phyloP scores from a whole-genome alignment of 192 early-diverging fungal species.

The Radiomyces spectabilis region DNA sequence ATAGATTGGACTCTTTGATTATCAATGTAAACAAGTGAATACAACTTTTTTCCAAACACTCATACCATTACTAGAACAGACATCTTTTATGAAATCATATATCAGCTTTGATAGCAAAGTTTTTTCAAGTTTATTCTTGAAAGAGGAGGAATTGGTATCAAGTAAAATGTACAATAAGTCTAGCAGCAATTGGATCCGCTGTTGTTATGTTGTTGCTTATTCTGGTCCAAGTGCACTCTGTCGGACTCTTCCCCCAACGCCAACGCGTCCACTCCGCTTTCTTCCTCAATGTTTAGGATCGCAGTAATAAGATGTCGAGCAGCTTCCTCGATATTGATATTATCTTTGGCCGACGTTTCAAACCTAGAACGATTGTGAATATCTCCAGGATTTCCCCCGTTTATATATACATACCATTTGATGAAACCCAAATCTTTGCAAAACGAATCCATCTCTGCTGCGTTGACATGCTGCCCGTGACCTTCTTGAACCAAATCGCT shows the following conservation, averaged over 20 bases:
- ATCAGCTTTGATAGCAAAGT: too few species aligned
- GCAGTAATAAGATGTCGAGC: constrained; percentile 37
- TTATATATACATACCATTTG: too few species aligned
- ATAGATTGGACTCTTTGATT: too few species aligned
- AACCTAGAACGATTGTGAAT: constrained; percentile 27
- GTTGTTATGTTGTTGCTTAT: constrained; percentile 3
- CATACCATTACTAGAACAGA: too few species aligned
- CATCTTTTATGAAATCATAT: too few species aligned
- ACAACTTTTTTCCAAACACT: too few species aligned
- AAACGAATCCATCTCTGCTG: constrained; percentile 37
- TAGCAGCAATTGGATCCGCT: not conserved
- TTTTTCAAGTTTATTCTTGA: too few species aligned
- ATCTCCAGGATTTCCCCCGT: not conserved
- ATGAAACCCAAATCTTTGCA: constrained; percentile 45
- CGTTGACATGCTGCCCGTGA: constrained; percentile 16
- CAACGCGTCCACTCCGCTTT: constrained; percentile 4
- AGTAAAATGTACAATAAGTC: too few species aligned
- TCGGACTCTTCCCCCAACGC: constrained; percentile 1
- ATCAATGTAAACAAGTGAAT: too few species aligned
- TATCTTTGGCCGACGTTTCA: constrained; percentile 57
- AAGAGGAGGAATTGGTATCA: too few species aligned
- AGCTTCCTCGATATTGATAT: constrained; percentile 52
- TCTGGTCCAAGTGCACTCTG: constrained; percentile 8
- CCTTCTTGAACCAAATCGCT: constrained; percentile 34
- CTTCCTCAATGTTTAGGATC: constrained; percentile 33